Evolutionary conservation across 192 early-diverging fungal species (phyloP).

Genomic region (Rhizophagus clarus): DNA sequence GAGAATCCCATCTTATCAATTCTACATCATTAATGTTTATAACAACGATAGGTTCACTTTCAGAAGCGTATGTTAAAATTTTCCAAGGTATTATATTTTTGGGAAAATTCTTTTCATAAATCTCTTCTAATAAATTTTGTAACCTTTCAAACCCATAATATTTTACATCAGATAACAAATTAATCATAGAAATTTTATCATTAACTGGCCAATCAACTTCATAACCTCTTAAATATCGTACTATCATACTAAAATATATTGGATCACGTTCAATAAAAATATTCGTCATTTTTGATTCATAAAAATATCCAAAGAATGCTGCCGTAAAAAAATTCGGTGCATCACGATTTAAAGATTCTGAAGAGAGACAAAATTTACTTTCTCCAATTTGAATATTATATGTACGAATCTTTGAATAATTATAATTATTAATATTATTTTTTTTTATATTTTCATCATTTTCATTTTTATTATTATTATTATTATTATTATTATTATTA

Average conservation of each 20-base stretch:
- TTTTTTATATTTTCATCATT: neutral
- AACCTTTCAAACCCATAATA: constrained; percentile 8
- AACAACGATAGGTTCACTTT: neutral
- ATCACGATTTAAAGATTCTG: neutral
- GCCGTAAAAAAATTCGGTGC: constrained; percentile 14
- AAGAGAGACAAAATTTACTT: neutral
- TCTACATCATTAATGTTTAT: constrained; percentile 5
- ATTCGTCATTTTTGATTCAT: neutral
- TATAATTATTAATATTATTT: neutral
- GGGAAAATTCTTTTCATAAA: neutral
- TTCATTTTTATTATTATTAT: too few species aligned
- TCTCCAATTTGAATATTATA: neutral
- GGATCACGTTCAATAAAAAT: constrained; percentile 12
- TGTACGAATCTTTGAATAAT: neutral
- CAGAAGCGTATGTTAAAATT: neutral
- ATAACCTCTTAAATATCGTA: neutral
- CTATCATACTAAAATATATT: neutral
- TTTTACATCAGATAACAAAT: constrained; percentile 5
- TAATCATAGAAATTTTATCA: neutral
- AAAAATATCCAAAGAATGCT: constrained; percentile 10
- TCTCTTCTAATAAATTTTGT: constrained; percentile 5
- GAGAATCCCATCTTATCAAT: neutral
- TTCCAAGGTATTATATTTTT: neutral
- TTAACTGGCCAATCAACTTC: neutral
- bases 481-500: too few species aligned